Evolutionary conservation across 768 basidiomycete species (phyloP).

Genomic region (Collybia mongolica): DNA sequence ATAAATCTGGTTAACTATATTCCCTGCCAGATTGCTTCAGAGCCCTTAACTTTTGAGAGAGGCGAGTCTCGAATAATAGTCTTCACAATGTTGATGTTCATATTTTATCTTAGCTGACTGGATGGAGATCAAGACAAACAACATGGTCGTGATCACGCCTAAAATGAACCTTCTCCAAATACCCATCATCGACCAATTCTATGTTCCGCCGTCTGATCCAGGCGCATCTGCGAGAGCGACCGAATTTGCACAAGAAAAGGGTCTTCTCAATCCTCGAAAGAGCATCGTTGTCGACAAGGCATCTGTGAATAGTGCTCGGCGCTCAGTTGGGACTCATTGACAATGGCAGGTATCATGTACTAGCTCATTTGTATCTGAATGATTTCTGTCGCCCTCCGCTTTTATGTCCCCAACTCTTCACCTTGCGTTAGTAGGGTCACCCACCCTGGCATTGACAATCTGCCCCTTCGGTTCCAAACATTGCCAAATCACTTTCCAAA

Average conservation of each 20-base stretch:
- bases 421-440: no score
- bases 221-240: slow-evolving; percentile 64
- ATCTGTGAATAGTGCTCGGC: slow-evolving; percentile 2
- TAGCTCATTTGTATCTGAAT: background rate
- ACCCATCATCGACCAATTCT: slow-evolving; percentile 91
- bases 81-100: slow-evolving; percentile 1
- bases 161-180: slow-evolving; percentile 95
- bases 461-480: no score
- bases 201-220: slow-evolving; percentile 84
- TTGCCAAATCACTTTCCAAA: no score
- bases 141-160: slow-evolving; percentile 92
- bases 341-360: no score
- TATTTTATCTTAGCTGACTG: slow-evolving; percentile 68
- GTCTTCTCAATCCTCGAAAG: slow-evolving; percentile 67
- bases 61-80: slow-evolving; percentile 35
- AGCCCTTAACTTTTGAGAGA: slow-evolving; percentile 96
- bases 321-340: no score
- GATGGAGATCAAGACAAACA: slow-evolving; percentile 98
- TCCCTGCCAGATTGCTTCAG: slow-evolving; percentile 68
- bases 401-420: no score
- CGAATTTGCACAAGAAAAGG: slow-evolving; percentile 87
- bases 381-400: no score
- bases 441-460: no score
- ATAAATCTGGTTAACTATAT: slow-evolving; percentile 7
- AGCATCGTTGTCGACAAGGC: slow-evolving; percentile 19